Base-by-base conservation (phyloP, 2,329 filamentous ascomycete genomes). In the Aureobasidium sp. region DNA sequence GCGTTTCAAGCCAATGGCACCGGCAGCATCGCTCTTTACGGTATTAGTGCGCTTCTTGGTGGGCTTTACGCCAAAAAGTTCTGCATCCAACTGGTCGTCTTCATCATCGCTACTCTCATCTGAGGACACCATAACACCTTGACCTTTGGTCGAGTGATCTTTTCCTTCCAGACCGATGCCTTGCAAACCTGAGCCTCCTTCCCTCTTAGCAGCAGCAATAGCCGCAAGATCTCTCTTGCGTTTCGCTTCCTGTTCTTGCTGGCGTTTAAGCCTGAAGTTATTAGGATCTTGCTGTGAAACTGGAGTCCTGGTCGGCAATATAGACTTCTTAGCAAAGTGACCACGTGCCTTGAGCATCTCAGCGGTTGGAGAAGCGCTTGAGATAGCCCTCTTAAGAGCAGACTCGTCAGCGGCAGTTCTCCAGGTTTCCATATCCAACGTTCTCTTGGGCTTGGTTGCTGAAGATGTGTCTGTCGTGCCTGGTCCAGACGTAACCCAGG, bases 81-180 rank as follows among this genome's bases (percentile, higher is more conserved):
- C 87, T 43, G 87, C 86, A 63, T 87, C 84, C 10, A 89, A 83
- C 44, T 76, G 76, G 36, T 69, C 70, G n/a, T 71, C 71, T 29
- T 70, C 71, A 9, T 76, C 76, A 26, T 70, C 69, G 13, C 75
- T 73, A 51, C 90, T 88, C 65, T 77, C 78, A 56, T 94, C 91
- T 3, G 84, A 87, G 6, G 84, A 87, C 46, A 97, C 90, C 91
- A 97, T 96, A 73, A 97, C 91, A 66, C 93, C 91, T 70, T 87
- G 89, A 66, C 89, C 89, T 65, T 82, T 82, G 1, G 84, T 83
- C 3, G 84, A 82, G 70, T 93, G 88, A 61, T 94, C 91, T 74
- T 93, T 94, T 63, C 90, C 90, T 62, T 84, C 79, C 1, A 92
- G 79, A 39, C 88, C 84, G 55, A 95, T 81, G 29, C 87, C 87